Percentiles rank a stretch among this genome's conserved stretches.
phyloP scores from a whole-genome alignment of 306 rosid species.

The Lupinus albus region DNA sequence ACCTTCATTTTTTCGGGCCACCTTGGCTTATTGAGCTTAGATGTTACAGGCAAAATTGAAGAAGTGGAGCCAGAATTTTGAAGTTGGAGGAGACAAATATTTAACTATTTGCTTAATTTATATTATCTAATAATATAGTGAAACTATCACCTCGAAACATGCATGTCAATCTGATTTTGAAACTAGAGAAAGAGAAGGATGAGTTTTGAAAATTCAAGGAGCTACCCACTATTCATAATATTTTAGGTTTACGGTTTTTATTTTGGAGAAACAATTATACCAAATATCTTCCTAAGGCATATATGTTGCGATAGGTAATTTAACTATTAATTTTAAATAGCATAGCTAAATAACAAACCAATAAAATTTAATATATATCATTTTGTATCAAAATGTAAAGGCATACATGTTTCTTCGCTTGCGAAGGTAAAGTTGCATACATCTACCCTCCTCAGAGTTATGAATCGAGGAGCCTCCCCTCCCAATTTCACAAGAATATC shows the following conservation, averaged over 20 bases:
- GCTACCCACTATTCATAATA: neutral
- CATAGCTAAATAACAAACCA: conserved; percentile 15
- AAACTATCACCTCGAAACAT: conserved; percentile 10
- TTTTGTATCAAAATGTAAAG: conserved; percentile 10
- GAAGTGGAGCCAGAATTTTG: conserved; percentile 14
- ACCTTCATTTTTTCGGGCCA: conserved; percentile 6
- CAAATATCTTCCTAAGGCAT: conserved; percentile 6
- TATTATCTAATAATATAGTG: neutral
- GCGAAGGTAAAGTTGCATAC: too few species aligned
- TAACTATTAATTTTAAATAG: conserved; percentile 14
- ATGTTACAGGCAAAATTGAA: neutral
- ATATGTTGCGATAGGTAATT: conserved; percentile 6
- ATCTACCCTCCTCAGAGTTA: too few species aligned
- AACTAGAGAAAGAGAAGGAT: conserved; percentile 7
- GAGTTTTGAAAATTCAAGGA: conserved; percentile 18
- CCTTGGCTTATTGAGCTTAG: conserved; percentile 8
- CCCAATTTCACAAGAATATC: conserved; percentile 12
- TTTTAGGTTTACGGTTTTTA: neutral
- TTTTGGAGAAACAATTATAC: conserved; percentile 22
- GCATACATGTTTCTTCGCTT: too few species aligned
- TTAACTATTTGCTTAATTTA: neutral
- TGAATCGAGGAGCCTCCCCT: conserved; percentile 3
- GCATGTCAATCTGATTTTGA: neutral
- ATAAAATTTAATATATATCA: neutral
- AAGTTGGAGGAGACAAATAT: neutral